A percentile compares a stretch with the other conserved stretches of the same genome.
These are phyloP conservation scores for Saprolegnia diclina DNA, from an alignment of 352 stramenopile species.

Conservation along the genomic window DNA sequence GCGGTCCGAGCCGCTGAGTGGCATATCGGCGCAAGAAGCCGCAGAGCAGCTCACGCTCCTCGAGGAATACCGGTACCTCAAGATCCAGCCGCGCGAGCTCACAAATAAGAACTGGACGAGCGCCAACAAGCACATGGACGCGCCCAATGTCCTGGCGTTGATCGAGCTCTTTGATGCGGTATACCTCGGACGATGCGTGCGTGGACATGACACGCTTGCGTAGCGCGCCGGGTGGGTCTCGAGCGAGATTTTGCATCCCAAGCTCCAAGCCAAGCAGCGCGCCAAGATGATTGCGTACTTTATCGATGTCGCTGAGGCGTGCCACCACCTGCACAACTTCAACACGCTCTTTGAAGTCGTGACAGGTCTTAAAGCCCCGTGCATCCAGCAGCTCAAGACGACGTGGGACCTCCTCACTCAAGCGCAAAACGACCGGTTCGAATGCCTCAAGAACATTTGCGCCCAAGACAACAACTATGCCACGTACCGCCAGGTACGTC, in stretches of 20 bases:
- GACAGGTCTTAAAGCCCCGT: slow-evolving; percentile 70
- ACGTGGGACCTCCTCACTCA: slow-evolving; percentile 73
- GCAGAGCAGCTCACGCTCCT: slow-evolving; percentile 79
- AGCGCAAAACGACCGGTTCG: slow-evolving; percentile 63
- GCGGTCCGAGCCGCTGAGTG: slow-evolving; percentile 49
- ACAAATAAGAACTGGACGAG: slow-evolving; percentile 85
- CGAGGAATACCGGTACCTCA: slow-evolving; percentile 69
- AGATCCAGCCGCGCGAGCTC: slow-evolving; percentile 64
- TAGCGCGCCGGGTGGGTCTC: slow-evolving; percentile 73
- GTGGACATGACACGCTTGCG: background rate
- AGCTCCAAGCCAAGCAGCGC: slow-evolving; percentile 70
- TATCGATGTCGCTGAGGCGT: slow-evolving; percentile 76
- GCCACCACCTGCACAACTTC: slow-evolving; percentile 85
- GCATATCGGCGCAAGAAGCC: slow-evolving; percentile 55
- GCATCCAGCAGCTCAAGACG: slow-evolving; percentile 74
- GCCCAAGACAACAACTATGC: slow-evolving; percentile 84
- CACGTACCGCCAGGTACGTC: slow-evolving; percentile 56
- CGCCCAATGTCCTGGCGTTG: slow-evolving; percentile 72
- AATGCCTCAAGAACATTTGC: slow-evolving; percentile 73
- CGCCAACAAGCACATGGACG: slow-evolving; percentile 72
- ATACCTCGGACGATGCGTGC: background rate
- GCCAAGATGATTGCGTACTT: slow-evolving; percentile 80
- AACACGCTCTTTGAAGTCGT: slow-evolving; percentile 83
- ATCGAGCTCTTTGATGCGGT: slow-evolving; percentile 83
- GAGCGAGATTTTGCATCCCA: slow-evolving; percentile 81